These are phyloP conservation scores for Triticum turgidum DNA, from an alignment of 176 grass and related monocot species.

Conservation along the genomic window DNA sequence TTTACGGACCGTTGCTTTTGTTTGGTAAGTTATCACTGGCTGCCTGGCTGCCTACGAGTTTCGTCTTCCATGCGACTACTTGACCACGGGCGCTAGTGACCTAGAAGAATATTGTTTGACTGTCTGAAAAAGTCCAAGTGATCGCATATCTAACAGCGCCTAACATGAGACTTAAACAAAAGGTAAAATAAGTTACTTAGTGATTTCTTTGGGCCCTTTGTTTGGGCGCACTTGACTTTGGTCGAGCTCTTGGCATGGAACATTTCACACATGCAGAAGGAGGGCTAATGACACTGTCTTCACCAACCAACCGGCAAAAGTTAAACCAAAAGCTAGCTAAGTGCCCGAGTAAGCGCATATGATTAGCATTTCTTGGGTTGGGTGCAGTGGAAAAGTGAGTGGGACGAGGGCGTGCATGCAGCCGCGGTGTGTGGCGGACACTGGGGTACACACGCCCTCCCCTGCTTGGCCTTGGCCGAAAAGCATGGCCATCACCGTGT, in stretches of 20 bases:
- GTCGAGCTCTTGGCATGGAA: background rate
- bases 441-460: slow-evolving; percentile 36
- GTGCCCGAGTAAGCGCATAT: slow-evolving; percentile 24
- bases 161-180: slow-evolving; percentile 29
- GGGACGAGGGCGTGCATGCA: background rate
- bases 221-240: slow-evolving; percentile 31
- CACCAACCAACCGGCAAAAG: slow-evolving; percentile 22
- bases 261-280: background rate
- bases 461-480: slow-evolving; percentile 1
- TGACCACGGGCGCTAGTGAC: background rate
- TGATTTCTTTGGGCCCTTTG: background rate
- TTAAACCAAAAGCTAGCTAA: background rate
- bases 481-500: slow-evolving; percentile 7
- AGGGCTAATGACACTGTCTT: slow-evolving; percentile 3
- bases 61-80: background rate
- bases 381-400: background rate
- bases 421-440: slow-evolving; percentile 24
- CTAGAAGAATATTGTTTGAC: slow-evolving; percentile 20
- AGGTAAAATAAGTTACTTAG: background rate
- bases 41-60: background rate
- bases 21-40: slow-evolving; percentile 36
- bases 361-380: background rate
- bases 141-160: slow-evolving; percentile 17
- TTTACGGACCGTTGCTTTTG: background rate
- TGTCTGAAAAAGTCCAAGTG: slow-evolving; percentile 16